Percentiles rank a stretch among this genome's conserved stretches.
Evolutionary conservation across 257 asterid genomes (phyloP).

Genomic region (Pogostemon cablin): DNA sequence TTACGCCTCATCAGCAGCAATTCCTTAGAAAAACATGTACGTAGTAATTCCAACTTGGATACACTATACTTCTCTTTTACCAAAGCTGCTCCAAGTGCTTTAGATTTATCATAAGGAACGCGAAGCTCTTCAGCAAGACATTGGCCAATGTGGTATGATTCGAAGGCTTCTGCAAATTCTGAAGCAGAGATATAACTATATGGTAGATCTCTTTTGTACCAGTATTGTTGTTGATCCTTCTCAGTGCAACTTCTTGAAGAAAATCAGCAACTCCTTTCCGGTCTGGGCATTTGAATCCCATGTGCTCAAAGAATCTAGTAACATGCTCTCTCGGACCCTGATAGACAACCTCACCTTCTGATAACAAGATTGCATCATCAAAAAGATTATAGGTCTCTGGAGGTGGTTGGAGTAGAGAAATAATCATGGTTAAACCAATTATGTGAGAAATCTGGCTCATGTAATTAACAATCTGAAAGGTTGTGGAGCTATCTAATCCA

Average conservation of each 20-base stretch:
- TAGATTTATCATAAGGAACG: slow-evolving; percentile 44
- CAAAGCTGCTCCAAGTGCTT: slow-evolving; percentile 45
- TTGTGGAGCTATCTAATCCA: slow-evolving; percentile 65
- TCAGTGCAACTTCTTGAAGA: slow-evolving; percentile 58
- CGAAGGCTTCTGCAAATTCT: slow-evolving; percentile 43
- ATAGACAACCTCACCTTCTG: slow-evolving; percentile 56
- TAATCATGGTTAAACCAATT: slow-evolving; percentile 43
- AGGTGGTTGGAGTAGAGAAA: slow-evolving; percentile 61
- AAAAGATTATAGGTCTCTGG: slow-evolving; percentile 61
- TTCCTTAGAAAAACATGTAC: slow-evolving; percentile 49
- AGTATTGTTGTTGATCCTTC: slow-evolving; percentile 59
- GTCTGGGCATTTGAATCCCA: slow-evolving; percentile 58
- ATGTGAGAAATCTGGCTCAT: slow-evolving; percentile 51
- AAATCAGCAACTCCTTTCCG: slow-evolving; percentile 66
- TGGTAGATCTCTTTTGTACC: slow-evolving; percentile 39
- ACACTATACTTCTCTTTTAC: slow-evolving; percentile 45
- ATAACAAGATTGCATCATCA: slow-evolving; percentile 51
- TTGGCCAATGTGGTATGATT: slow-evolving; percentile 45
- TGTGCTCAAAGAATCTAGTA: slow-evolving; percentile 43
- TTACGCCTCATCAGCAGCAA: slow-evolving; percentile 51
- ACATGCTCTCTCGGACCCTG: slow-evolving; percentile 57
- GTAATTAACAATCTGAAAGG: slow-evolving; percentile 51
- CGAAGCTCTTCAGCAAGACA: slow-evolving; percentile 37
- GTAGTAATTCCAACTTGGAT: slow-evolving; percentile 42
- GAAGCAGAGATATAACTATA: slow-evolving; percentile 44